These are phyloP conservation scores for Podaxis rugospora DNA, from an alignment of 768 basidiomycete genomes.

Conservation along the genomic window DNA sequence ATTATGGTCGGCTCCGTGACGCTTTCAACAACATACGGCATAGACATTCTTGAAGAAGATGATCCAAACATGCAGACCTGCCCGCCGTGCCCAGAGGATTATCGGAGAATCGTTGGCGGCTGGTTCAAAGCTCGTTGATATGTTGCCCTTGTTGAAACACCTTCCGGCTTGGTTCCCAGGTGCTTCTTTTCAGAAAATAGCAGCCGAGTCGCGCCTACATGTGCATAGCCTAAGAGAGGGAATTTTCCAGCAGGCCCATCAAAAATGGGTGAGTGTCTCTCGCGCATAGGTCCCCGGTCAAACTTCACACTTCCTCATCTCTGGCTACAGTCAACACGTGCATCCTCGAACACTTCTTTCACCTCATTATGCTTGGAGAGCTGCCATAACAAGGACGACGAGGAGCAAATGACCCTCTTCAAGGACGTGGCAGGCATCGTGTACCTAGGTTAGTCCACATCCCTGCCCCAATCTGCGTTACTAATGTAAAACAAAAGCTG, in stretches of 20 bases:
- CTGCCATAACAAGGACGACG: constrained; percentile 2
- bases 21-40: constrained; percentile 25
- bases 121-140: constrained; percentile 27
- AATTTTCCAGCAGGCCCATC: constrained; percentile 23
- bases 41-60: constrained; percentile 20
- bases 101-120: constrained; percentile 21
- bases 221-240: constrained; percentile 32
- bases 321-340: background rate
- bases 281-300: constrained; percentile 15
- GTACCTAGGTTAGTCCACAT: constrained; percentile 28
- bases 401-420: constrained; percentile 10
- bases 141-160: constrained; percentile 29
- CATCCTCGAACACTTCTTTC: constrained; percentile 12
- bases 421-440: constrained; percentile 35
- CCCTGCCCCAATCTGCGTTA: background rate
- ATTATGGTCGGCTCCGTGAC: constrained; percentile 23
- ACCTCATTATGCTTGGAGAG: constrained; percentile 14
- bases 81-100: constrained; percentile 13
- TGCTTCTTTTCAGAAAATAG: constrained; percentile 39
- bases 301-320: background rate
- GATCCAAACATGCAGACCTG: constrained; percentile 28
- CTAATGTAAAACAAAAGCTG: background rate
- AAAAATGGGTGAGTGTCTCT: constrained; percentile 12
- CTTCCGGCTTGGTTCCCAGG: constrained; percentile 46
- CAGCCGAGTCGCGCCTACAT: constrained; percentile 26